Conservation (phyloP, 148 eudicot species). For the Camellia granthamiana region DNA sequence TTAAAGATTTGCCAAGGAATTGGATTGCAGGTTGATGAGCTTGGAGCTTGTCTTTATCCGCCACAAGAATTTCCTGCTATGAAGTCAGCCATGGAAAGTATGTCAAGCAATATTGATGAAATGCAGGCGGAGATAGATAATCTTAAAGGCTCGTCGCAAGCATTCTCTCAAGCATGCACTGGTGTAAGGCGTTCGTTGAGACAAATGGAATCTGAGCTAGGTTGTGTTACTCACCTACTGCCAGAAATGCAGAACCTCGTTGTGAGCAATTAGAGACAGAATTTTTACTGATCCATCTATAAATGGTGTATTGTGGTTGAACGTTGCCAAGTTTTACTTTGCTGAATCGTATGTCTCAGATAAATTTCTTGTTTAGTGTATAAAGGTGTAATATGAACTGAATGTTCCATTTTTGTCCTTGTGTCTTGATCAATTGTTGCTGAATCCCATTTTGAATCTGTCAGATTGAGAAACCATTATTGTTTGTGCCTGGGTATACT, state of each 20-base stretch:
- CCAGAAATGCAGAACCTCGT: slow-evolving; percentile 50
- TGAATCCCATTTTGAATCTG: not conserved
- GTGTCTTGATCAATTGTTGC: not conserved
- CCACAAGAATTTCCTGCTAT: slow-evolving; percentile 75
- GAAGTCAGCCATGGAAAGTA: slow-evolving; percentile 37
- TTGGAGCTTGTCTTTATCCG: slow-evolving; percentile 94
- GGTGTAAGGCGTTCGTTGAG: slow-evolving; percentile 42
- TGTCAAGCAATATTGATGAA: slow-evolving; percentile 43
- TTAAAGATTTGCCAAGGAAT: slow-evolving; percentile 57
- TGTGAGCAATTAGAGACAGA: slow-evolving; percentile 22
- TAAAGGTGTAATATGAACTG: not conserved
- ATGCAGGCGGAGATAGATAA: slow-evolving; percentile 41
- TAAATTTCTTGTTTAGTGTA: not conserved
- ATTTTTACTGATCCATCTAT: not conserved
- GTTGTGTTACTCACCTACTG: slow-evolving; percentile 25
- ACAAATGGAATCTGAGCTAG: slow-evolving; percentile 33
- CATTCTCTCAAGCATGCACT: slow-evolving; percentile 45
- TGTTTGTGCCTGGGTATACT: too few relatives aligned
- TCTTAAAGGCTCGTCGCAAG: slow-evolving; percentile 41
- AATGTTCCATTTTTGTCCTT: not conserved
- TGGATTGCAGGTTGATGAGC: slow-evolving; percentile 73
- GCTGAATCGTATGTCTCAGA: not conserved
- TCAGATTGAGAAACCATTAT: too few relatives aligned
- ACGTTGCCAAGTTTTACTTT: not conserved
- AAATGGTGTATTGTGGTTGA: not conserved